Evolutionary conservation across 208 protist species (phyloP).

Genomic region (Acanthamoeba polyphaga): DNA sequence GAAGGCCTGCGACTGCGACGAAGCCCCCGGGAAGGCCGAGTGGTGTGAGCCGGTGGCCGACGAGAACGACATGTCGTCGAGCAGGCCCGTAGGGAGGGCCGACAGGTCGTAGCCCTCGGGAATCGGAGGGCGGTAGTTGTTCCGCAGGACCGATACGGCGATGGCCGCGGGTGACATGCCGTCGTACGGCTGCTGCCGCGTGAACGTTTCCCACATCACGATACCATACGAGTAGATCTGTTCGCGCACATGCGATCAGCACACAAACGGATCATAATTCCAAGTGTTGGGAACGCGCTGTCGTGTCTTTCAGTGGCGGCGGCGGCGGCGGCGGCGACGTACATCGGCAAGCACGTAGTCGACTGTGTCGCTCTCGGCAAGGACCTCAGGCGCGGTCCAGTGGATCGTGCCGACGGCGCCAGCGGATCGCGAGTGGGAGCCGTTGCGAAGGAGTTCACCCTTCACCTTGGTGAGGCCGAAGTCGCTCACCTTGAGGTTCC

Average conservation of each 20-base stretch:
- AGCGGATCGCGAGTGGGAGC: neutral
- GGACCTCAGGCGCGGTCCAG: slow-evolving; percentile 41
- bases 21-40: neutral
- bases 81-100: neutral
- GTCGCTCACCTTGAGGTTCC: slow-evolving; percentile 48
- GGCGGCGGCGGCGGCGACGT: neutral
- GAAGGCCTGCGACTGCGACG: neutral
- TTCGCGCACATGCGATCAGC: neutral
- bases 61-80: slow-evolving; percentile 8
- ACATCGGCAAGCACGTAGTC: slow-evolving; percentile 13
- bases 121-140: neutral
- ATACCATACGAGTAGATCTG: slow-evolving; percentile 51
- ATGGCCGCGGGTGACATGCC: slow-evolving; percentile 35
- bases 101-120: slow-evolving; percentile 30
- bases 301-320: too few relatives aligned
- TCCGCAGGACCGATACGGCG: slow-evolving; percentile 28
- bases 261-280: neutral
- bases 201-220: slow-evolving; percentile 44
- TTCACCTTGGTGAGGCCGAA: slow-evolving; percentile 63
- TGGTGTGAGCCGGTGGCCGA: neutral
- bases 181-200: slow-evolving; percentile 31
- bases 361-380: neutral
- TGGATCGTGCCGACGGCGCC: slow-evolving; percentile 4
- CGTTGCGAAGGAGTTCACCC: neutral
- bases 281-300: too few relatives aligned